These are phyloP conservation scores for Naganishia kalamii DNA, from an alignment of 768 basidiomycete species.

Conservation along the genomic window DNA sequence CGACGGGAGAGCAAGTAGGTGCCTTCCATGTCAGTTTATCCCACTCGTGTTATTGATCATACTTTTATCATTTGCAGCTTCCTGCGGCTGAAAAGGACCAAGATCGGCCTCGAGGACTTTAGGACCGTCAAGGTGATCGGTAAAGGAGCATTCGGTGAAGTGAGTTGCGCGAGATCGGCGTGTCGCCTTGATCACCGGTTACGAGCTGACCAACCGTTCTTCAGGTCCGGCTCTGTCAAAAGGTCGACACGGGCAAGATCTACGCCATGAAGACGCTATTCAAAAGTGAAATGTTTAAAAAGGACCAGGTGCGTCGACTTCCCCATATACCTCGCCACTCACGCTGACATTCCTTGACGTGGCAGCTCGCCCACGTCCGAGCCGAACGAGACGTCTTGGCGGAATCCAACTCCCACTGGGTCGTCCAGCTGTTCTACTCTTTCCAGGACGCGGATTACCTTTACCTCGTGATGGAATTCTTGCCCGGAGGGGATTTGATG, in stretches of 20 bases:
- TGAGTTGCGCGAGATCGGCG: slow-evolving; percentile 44
- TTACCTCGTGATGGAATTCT: slow-evolving; percentile 98
- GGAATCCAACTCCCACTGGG: slow-evolving; percentile 91
- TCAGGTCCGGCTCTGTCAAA: slow-evolving; percentile 88
- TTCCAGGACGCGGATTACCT: slow-evolving; percentile 90
- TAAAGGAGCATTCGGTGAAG: slow-evolving; percentile 97
- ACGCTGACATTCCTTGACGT: not conserved
- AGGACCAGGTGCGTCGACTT: slow-evolving; percentile 72
- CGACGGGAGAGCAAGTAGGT: slow-evolving; percentile 44
- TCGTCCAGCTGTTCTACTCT: slow-evolving; percentile 94
- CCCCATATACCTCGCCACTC: not conserved
- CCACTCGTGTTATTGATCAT: not conserved
- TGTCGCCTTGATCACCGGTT: not conserved
- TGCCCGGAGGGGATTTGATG: slow-evolving; percentile 98
- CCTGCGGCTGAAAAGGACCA: slow-evolving; percentile 78
- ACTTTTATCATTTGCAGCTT: slow-evolving; percentile 55
- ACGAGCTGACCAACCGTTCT: not conserved
- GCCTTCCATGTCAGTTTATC: not conserved
- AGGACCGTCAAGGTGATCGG: slow-evolving; percentile 97
- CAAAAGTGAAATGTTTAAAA: slow-evolving; percentile 98
- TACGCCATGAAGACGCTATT: slow-evolving; percentile 98
- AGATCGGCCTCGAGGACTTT: slow-evolving; percentile 85
- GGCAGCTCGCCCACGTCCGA: slow-evolving; percentile 89
- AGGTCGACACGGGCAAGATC: slow-evolving; percentile 92
- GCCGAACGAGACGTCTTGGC: slow-evolving; percentile 95